A percentile compares a stretch with the other conserved stretches of the same genome.
These are phyloP conservation scores for Irpex sp. DNA, from an alignment of 1,284 basidiomycete species.

Conservation along the genomic window DNA sequence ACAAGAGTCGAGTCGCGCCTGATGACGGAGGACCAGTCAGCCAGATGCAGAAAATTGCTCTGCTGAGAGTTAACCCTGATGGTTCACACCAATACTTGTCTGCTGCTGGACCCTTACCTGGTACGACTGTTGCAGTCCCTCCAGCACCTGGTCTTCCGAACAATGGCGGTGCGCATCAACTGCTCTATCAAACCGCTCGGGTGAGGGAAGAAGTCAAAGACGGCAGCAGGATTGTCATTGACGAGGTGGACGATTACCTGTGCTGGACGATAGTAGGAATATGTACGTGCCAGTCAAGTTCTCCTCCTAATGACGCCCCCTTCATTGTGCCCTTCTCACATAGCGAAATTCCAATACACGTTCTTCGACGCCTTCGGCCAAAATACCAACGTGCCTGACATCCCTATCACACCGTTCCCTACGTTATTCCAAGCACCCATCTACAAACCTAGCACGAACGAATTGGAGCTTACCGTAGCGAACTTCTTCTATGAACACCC, in stretches of 20 bases:
- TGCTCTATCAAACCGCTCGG: constrained; percentile 74
- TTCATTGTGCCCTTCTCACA: constrained; percentile 15
- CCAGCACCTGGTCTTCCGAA: constrained; percentile 66
- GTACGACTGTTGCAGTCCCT: constrained; percentile 62
- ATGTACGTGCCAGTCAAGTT: constrained; percentile 52
- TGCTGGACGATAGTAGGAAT: constrained; percentile 97
- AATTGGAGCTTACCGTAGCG: constrained; percentile 79
- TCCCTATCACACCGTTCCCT: constrained; percentile 87
- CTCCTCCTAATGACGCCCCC: not conserved
- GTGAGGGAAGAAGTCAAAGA: constrained; percentile 74
- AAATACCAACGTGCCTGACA: constrained; percentile 69
- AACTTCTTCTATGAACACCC: constrained; percentile 80
- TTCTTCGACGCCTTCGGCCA: constrained; percentile 88
- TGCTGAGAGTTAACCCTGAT: constrained; percentile 80
- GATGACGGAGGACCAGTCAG: constrained; percentile 90
- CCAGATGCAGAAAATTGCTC: constrained; percentile 94
- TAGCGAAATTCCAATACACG: constrained; percentile 91
- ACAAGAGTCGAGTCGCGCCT: constrained; percentile 79
- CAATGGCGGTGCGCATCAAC: constrained; percentile 74
- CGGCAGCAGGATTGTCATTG: constrained; percentile 62
- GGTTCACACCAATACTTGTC: constrained; percentile 79
- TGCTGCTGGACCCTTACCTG: constrained; percentile 78
- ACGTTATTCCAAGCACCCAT: constrained; percentile 78
- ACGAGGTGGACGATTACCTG: constrained; percentile 91
- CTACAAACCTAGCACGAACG: constrained; percentile 56